Conservation (phyloP, 1,284 basidiomycete genomes). For the Earliella scabrosa region DNA sequence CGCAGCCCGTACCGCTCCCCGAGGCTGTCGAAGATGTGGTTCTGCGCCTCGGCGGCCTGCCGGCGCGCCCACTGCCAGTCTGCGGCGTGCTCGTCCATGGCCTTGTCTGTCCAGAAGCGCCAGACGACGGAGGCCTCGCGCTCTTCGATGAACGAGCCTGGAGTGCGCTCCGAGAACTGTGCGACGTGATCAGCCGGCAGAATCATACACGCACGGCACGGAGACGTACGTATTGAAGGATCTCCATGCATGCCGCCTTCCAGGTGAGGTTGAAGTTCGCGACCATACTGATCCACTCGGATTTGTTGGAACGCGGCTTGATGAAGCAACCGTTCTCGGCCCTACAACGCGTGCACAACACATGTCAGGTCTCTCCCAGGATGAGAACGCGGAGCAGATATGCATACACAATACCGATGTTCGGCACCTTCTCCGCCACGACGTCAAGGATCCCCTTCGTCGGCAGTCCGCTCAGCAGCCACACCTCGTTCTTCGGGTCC, state of each 20-base stretch:
- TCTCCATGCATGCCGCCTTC: constrained; percentile 81
- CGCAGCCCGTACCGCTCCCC: constrained; percentile 82
- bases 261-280: constrained; percentile 79
- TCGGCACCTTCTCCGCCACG: constrained; percentile 62
- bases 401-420: constrained; percentile 79
- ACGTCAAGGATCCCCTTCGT: constrained; percentile 65
- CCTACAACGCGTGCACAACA: constrained; percentile 36
- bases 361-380: background rate
- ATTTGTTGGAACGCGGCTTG: constrained; percentile 51
- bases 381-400: no score
- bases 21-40: constrained; percentile 86
- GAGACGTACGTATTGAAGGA: constrained; percentile 73
- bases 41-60: constrained; percentile 89
- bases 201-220: background rate
- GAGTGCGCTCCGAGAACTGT: constrained; percentile 88
- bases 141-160: constrained; percentile 84
- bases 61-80: constrained; percentile 81
- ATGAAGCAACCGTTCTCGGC: constrained; percentile 91
- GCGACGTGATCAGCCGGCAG: background rate
- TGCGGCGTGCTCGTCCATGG: constrained; percentile 47
- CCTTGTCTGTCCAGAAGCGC: constrained; percentile 74
- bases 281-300: constrained; percentile 79
- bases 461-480: constrained; percentile 80
- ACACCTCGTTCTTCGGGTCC: constrained; percentile 77
- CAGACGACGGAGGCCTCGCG: constrained; percentile 85